Evolutionary conservation across 495 filamentous ascomycete genomes (phyloP).

Genomic region (Tuber magnatum): DNA sequence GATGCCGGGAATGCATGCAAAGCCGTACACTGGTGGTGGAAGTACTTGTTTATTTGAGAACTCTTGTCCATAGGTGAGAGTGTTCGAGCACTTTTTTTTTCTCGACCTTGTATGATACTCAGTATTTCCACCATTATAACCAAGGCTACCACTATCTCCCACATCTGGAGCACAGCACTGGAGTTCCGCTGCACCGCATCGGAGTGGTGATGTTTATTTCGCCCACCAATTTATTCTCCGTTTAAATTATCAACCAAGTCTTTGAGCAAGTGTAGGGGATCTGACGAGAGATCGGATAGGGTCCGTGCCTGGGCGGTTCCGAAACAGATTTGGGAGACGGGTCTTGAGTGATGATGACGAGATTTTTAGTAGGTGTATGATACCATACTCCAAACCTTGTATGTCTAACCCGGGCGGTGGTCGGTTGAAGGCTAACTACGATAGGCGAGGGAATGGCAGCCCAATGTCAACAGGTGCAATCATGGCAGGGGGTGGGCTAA

Average conservation of each 20-base stretch:
- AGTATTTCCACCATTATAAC: background rate
- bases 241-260: background rate
- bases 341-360: background rate
- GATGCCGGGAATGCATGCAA: background rate
- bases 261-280: background rate
- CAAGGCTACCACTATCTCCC: background rate
- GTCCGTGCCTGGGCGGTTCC: background rate
- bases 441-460: background rate
- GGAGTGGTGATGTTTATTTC: background rate
- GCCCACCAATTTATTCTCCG: too few species aligned
- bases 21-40: background rate
- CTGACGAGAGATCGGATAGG: background rate
- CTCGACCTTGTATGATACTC: background rate
- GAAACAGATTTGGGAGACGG: background rate
- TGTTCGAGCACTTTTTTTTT: background rate
- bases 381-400: background rate
- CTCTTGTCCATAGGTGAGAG: background rate
- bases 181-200: background rate
- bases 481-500: background rate
- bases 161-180: background rate
- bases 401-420: background rate
- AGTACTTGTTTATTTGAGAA: background rate
- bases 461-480: background rate
- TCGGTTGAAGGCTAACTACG: too few species aligned
- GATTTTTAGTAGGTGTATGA: background rate